These are phyloP conservation scores for Aspergillus luchuensis DNA, from an alignment of 2,329 filamentous ascomycete genomes.

Conservation along the genomic window DNA sequence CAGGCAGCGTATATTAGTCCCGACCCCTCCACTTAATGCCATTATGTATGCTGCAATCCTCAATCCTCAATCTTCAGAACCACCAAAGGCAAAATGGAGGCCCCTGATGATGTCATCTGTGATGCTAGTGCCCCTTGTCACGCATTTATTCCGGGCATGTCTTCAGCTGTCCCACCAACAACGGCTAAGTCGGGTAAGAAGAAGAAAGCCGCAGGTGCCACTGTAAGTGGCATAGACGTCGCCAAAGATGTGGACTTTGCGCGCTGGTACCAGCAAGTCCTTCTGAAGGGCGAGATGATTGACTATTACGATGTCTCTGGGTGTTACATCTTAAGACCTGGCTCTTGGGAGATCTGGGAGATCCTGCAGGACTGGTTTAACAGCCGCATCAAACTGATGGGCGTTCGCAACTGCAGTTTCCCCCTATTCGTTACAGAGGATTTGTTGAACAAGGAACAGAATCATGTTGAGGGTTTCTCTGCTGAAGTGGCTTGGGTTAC, in stretches of 20 bases:
- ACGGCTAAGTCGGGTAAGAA: slow-evolving; percentile 9
- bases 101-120: too few relatives aligned
- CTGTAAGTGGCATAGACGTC: slow-evolving; percentile 82
- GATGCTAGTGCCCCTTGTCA: too few relatives aligned
- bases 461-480: slow-evolving; percentile 97
- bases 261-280: slow-evolving; percentile 96
- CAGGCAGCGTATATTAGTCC: too few relatives aligned
- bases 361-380: slow-evolving; percentile 62
- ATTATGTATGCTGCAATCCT: too few relatives aligned
- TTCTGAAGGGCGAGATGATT: slow-evolving; percentile 95
- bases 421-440: slow-evolving; percentile 93
- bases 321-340: slow-evolving; percentile 82
- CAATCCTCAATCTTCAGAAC: too few relatives aligned
- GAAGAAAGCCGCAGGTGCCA: slow-evolving; percentile 62
- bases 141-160: too few relatives aligned
- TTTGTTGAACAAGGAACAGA: slow-evolving; percentile 83
- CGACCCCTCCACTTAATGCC: too few relatives aligned
- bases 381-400: slow-evolving; percentile 78
- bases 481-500: slow-evolving; percentile 62
- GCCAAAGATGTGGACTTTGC: slow-evolving; percentile 84
- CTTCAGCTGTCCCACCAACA: too few relatives aligned
- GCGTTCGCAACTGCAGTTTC: slow-evolving; percentile 94
- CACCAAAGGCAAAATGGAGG: too few relatives aligned
- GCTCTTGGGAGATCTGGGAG: slow-evolving; percentile 69
- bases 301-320: slow-evolving; percentile 97